A percentile compares a stretch with the other conserved stretches of the same genome.
phyloP scores from a whole-genome alignment of 1,284 basidiomycete species.

The Rhizoctonia solani region DNA sequence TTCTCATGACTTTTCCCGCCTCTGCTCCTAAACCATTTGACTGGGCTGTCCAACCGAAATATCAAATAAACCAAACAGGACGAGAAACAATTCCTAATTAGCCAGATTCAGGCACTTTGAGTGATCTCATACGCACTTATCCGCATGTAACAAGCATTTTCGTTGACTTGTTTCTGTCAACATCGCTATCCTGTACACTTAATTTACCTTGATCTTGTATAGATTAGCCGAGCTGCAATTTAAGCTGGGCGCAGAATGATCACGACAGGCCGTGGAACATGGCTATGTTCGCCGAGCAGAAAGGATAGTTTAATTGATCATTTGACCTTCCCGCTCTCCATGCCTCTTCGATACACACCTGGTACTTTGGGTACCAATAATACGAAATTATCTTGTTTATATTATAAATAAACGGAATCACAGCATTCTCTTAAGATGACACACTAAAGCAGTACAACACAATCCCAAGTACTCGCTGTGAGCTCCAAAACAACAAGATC shows the following conservation, averaged over 20 bases:
- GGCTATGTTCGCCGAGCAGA: neutral
- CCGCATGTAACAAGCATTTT: neutral
- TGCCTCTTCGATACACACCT: too few species aligned
- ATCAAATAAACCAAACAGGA: too few species aligned
- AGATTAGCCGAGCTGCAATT: neutral
- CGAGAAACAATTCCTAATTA: conserved; percentile 95
- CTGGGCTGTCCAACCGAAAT: too few species aligned
- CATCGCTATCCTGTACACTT: conserved; percentile 18
- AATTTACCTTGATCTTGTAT: conserved; percentile 11
- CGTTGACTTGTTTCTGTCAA: neutral
- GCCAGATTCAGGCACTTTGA: conserved; percentile 81
- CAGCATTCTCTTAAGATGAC: too few species aligned
- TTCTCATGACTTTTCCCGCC: conserved; percentile 9
- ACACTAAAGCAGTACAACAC: too few species aligned
- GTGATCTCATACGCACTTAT: neutral
- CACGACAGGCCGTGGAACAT: neutral
- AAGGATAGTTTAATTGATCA: neutral
- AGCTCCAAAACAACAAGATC: too few species aligned
- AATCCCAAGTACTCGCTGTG: too few species aligned
- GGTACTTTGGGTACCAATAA: too few species aligned
- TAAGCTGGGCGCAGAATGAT: neutral
- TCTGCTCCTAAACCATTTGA: too few species aligned
- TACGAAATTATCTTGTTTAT: too few species aligned
- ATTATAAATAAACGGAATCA: too few species aligned
- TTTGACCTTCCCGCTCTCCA: conserved; percentile 7